Conservation (phyloP, 2,329 filamentous ascomycete genomes). For the Penicillium sclerotigenum region DNA sequence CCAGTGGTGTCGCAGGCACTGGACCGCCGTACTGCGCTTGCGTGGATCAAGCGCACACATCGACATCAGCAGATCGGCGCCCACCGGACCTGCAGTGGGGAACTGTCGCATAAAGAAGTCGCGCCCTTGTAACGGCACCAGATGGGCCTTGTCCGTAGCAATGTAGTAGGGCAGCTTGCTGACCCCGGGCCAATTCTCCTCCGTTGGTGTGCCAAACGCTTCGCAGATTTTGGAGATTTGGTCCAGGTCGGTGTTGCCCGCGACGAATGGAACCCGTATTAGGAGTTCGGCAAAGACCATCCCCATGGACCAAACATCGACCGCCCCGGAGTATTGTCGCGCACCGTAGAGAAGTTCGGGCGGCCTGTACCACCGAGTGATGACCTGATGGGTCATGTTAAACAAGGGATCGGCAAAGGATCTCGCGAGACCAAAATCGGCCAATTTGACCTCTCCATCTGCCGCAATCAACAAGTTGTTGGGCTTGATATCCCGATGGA, state of each 20-base stretch:
- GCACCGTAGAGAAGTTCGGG: constrained; percentile 92
- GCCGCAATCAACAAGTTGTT: constrained; percentile 95
- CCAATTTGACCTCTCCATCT: constrained; percentile 89
- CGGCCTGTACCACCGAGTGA: constrained; percentile 94
- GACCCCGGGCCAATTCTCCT: constrained; percentile 94
- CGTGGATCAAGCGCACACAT: constrained; percentile 85
- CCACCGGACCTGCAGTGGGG: constrained; percentile 72
- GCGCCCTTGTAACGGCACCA: constrained; percentile 58
- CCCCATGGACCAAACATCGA: constrained; percentile 92
- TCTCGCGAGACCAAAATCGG: constrained; percentile 93
- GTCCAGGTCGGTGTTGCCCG: constrained; percentile 79
- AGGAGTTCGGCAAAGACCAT: constrained; percentile 91
- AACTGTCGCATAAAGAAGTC: constrained; percentile 76
- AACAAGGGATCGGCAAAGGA: constrained; percentile 83
- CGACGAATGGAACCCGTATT: constrained; percentile 75
- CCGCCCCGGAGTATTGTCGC: constrained; percentile 80
- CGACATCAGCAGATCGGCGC: constrained; percentile 82
- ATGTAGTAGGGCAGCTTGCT: constrained; percentile 75
- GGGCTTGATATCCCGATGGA: constrained; percentile 98
- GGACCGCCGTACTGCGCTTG: constrained; percentile 71
- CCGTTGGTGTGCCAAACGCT: constrained; percentile 82
- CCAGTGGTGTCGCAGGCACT: constrained; percentile 79
- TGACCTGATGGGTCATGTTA: constrained; percentile 89
- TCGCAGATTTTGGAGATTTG: constrained; percentile 82
- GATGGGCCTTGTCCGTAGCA: constrained; percentile 58